Base-by-base conservation (phyloP, 2,329 filamentous ascomycete species). In the Westerdykella ornata region DNA sequence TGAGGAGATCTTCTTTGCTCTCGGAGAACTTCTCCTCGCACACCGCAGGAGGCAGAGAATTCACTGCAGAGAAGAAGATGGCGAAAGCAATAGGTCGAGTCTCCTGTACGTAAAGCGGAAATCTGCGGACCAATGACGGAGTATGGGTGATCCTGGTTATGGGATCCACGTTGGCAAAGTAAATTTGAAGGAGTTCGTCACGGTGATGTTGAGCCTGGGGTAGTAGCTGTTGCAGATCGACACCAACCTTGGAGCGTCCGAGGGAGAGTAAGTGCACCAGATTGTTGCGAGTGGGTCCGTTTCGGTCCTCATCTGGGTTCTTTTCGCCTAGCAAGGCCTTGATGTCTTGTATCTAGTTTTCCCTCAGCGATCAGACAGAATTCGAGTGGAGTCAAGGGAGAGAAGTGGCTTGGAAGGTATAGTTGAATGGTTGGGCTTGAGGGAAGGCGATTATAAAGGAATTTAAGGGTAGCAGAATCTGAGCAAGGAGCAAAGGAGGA, bases 91-190 rank as follows among this genome's bases (percentile, higher is more conserved):
- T 47, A 3, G 64, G 62, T 35, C 62, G 60, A 1, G 49, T 47
- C 18, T 65, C 59, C 26, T 43, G 43, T 28, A 60, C 51, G 31
- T 63, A 63, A 4, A 22, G 34, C 11, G 51, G 39, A 13, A 64
- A 59, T 35, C 51, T 63, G 16, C 56, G 57, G 5, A 56, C 3
- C 2, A 66, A 44, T 3, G 57, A 62, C 4, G 56, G 56, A 30
- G 51, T 62, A 43, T 66, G 62, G 2, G 59, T 59, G n/a, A 65
- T 57, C n/a, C 58, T 54, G 9, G 62, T 49, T 55, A 65, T 60
- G 0, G 60, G 62, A 37, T 66, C 63, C n/a, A 66, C 57, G 40
- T 63, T 64, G 4, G 51, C 45, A 36, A 66, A 63, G 38, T 59
- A 65, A 5, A 63, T 47, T 12, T 60, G 56, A 4, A 66, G 47